Conservation (phyloP, 1,284 basidiomycete species). For the Heterobasidion occidentale region DNA sequence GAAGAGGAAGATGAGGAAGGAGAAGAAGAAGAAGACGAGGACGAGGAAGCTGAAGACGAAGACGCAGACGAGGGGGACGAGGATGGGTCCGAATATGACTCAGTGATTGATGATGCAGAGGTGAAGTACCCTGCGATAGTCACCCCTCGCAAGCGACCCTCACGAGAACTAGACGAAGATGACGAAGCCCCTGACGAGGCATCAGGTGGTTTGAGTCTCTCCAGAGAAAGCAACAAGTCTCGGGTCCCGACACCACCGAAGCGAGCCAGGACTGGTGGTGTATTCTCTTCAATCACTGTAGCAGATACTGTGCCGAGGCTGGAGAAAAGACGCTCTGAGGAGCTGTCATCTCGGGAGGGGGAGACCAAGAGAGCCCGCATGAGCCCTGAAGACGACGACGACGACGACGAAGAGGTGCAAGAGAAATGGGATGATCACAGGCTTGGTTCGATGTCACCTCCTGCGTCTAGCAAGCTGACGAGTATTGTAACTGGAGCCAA, state of each 20-base stretch:
- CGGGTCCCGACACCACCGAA: constrained; percentile 23
- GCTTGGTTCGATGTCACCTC: not conserved
- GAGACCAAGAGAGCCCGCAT: constrained; percentile 8
- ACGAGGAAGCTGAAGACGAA: constrained; percentile 15
- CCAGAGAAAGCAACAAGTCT: constrained; percentile 2
- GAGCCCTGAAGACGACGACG: constrained; percentile 4
- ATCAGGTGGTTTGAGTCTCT: not conserved
- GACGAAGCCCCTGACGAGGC: not conserved
- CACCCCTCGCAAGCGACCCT: constrained; percentile 15
- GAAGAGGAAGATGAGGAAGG: constrained; percentile 16
- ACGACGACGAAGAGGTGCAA: not conserved
- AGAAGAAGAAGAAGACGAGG: constrained; percentile 16
- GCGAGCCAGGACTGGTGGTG: constrained; percentile 19
- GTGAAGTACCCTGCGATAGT: constrained; percentile 6
- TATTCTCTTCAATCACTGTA: constrained; percentile 16
- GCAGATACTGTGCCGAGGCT: constrained; percentile 10
- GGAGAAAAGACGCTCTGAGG: constrained; percentile 24
- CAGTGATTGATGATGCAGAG: constrained; percentile 13
- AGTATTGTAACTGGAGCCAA: not conserved
- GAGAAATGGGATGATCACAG: not conserved
- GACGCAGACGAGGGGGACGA: constrained; percentile 13
- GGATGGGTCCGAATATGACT: constrained; percentile 15
- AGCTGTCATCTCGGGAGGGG: constrained; percentile 18
- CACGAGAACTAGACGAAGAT: constrained; percentile 15
- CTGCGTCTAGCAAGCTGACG: constrained; percentile 2